Percentiles rank a stretch among this genome's conserved stretches.
Conservation (phyloP, 139 green algal species). For the Bryopsis sp. region DNA sequence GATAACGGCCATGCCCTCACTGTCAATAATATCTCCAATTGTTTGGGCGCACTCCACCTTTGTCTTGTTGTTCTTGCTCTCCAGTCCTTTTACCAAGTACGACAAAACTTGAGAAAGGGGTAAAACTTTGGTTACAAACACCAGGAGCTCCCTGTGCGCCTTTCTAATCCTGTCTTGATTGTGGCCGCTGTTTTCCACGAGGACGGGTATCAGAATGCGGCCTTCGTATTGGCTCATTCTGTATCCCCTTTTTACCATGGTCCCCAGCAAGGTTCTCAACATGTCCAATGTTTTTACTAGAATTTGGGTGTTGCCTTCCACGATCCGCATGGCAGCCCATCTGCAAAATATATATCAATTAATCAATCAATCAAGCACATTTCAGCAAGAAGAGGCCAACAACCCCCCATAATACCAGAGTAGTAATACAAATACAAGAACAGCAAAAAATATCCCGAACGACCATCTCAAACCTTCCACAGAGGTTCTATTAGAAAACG, state of each 20-base stretch:
- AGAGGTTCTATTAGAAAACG: too few species aligned
- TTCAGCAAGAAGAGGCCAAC: too few species aligned
- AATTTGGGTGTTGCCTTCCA: conserved; percentile 17
- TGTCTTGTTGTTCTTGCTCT: conserved; percentile 86
- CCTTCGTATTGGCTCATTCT: conserved; percentile 78
- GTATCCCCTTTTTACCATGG: conserved; percentile 28
- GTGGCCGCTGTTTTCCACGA: conserved; percentile 91
- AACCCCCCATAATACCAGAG: too few species aligned
- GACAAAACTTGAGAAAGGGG: conserved; percentile 32
- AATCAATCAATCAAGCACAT: too few species aligned
- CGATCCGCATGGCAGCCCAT: conserved; percentile 16
- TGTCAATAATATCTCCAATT: conserved; percentile 54
- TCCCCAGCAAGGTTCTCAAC: conserved; percentile 44
- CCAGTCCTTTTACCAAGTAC: conserved; percentile 49
- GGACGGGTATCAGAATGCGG: conserved; percentile 67
- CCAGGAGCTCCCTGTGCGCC: conserved; percentile 67
- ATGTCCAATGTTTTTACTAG: conserved; percentile 68
- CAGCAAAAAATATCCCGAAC: too few species aligned
- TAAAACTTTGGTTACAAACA: conserved; percentile 41
- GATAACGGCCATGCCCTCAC: conserved; percentile 31
- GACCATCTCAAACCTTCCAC: too few species aligned
- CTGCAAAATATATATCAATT: not conserved
- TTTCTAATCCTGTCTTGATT: conserved; percentile 59
- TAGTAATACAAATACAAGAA: too few species aligned
- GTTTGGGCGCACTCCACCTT: conserved; percentile 77